These are phyloP conservation scores for Boletus rex-veris DNA, from an alignment of 768 basidiomycete genomes.

Conservation along the genomic window DNA sequence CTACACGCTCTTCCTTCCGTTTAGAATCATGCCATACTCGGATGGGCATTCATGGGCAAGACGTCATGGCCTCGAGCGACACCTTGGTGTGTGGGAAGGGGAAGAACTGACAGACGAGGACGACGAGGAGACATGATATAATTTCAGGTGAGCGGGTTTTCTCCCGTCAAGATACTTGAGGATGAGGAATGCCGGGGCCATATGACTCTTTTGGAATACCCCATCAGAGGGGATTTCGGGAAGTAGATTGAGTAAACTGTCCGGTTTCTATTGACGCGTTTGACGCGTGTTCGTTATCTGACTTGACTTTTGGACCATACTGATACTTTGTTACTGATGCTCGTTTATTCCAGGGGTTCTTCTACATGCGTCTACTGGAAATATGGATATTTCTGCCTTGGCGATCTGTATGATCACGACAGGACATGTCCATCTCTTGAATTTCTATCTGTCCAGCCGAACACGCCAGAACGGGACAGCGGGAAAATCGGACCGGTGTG, in stretches of 20 bases:
- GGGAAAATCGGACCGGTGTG: no score
- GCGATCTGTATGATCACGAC: not conserved
- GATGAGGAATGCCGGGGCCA: conserved; percentile 79
- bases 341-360: no score
- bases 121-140: conserved; percentile 29
- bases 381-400: no score
- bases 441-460: no score
- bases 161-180: not conserved
- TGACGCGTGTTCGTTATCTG: conserved; percentile 19
- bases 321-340: conserved; percentile 5
- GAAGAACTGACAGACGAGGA: conserved; percentile 91
- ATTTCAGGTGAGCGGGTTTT: conserved; percentile 3
- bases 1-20: conserved; percentile 78
- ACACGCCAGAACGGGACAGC: no score
- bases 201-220: conserved; percentile 62
- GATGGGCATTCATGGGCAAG: conserved; percentile 84
- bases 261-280: conserved; percentile 18
- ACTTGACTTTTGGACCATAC: not conserved
- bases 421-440: not conserved
- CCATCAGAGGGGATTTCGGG: conserved; percentile 13
- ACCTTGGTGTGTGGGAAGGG: conserved; percentile 60
- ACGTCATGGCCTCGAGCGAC: conserved; percentile 56
- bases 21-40: conserved; percentile 75
- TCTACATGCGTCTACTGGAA: no score
- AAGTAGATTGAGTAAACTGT: conserved; percentile 22